These are phyloP conservation scores for Diatrype stigma DNA, from an alignment of 2,329 filamentous ascomycete genomes.

Conservation along the genomic window DNA sequence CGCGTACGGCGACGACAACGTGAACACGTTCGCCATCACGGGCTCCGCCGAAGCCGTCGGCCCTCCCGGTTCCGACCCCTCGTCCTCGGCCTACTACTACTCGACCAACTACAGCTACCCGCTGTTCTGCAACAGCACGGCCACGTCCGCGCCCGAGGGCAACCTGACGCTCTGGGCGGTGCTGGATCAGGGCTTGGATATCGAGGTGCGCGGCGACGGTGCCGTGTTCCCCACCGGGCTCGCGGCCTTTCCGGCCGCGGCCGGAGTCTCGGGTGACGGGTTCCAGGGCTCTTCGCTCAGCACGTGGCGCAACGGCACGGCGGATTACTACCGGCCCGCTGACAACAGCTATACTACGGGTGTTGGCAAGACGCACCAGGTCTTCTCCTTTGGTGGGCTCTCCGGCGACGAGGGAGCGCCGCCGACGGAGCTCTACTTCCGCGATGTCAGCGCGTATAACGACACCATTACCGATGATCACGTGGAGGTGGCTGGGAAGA, in stretches of 20 bases:
- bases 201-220: conserved; percentile 34
- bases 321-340: conserved; percentile 46
- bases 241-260: conserved; percentile 46
- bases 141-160: conserved; percentile 35
- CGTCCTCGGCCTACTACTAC: conserved; percentile 30
- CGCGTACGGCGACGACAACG: conserved; percentile 23
- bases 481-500: neutral
- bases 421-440: conserved; percentile 47
- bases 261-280: conserved; percentile 20
- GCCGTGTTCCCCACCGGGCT: conserved; percentile 54
- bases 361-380: conserved; percentile 53
- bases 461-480: conserved; percentile 19
- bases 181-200: conserved; percentile 37
- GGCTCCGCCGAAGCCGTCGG: conserved; percentile 40
- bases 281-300: conserved; percentile 29
- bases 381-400: conserved; percentile 50
- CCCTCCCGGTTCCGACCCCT: no score
- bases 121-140: conserved; percentile 52
- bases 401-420: conserved; percentile 15
- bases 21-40: conserved; percentile 29
- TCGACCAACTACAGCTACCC: conserved; percentile 53
- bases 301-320: conserved; percentile 56
- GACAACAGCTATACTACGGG: conserved; percentile 45
- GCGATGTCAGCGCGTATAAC: conserved; percentile 42
- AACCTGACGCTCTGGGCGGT: conserved; percentile 42